phyloP scores from a whole-genome alignment of 371 early-diverging fungal genomes.

The Actinomucor elegans region DNA sequence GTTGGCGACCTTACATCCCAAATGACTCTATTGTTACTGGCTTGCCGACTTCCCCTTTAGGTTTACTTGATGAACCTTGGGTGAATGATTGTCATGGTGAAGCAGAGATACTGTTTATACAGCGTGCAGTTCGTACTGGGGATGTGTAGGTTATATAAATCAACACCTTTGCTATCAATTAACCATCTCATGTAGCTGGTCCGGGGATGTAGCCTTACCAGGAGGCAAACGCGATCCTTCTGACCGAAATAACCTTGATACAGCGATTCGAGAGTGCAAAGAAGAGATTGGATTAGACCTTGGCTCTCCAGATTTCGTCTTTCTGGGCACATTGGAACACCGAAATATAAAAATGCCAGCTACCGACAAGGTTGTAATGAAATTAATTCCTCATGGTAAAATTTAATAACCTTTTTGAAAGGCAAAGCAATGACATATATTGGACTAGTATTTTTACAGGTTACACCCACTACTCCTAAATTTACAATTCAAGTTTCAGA shows the following conservation, averaged over 20 bases:
- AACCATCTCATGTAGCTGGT: conserved; percentile 42
- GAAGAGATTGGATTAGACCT: conserved; percentile 69
- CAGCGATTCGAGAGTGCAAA: conserved; percentile 64
- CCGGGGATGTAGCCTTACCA: conserved; percentile 74
- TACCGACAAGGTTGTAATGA: conserved; percentile 52
- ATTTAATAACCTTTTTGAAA: background rate
- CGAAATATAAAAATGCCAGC: conserved; percentile 53
- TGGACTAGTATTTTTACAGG: conserved; percentile 57
- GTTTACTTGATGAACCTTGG: conserved; percentile 23
- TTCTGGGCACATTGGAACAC: conserved; percentile 59
- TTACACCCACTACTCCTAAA: conserved; percentile 53
- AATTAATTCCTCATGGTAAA: conserved; percentile 60
- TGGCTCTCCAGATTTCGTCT: conserved; percentile 42
- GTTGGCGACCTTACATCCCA: conserved; percentile 13
- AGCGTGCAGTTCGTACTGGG: conserved; percentile 56
- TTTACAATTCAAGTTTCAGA: conserved; percentile 52
- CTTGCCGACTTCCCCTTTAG: background rate
- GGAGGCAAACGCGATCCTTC: conserved; percentile 66
- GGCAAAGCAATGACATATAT: background rate
- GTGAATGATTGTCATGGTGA: conserved; percentile 26
- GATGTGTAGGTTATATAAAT: conserved; percentile 49
- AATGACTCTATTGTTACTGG: background rate
- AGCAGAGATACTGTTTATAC: conserved; percentile 64
- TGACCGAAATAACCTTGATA: conserved; percentile 61
- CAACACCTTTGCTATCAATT: background rate